phyloP scores from a whole-genome alignment of 1,284 basidiomycete genomes.

The Vanrija pseudolonga region DNA sequence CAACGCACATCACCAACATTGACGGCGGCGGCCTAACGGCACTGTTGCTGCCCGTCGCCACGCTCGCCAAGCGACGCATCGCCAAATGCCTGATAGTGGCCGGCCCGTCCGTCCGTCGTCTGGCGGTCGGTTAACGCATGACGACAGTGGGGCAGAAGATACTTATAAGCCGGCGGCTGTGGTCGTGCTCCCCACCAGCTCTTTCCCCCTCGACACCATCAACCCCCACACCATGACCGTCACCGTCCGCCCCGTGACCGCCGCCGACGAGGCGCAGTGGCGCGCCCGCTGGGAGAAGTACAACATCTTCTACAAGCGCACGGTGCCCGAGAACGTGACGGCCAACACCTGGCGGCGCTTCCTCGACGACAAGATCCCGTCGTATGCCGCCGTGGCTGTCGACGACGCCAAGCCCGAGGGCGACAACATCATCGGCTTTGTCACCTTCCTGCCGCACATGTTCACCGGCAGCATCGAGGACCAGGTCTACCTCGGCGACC shows the following conservation, averaged over 20 bases:
- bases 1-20: no score
- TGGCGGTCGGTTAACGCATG: no score
- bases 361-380: conserved; percentile 11
- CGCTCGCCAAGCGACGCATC: no score
- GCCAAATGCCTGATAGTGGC: no score
- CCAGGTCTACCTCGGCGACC: conserved; percentile 18
- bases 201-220: background rate
- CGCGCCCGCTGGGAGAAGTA: conserved; percentile 15
- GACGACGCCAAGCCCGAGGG: background rate
- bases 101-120: no score
- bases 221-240: conserved; percentile 4
- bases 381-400: conserved; percentile 17
- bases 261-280: conserved; percentile 9
- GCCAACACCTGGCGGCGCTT: conserved; percentile 9
- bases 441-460: conserved; percentile 17
- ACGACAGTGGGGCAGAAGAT: no score
- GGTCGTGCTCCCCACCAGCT: background rate
- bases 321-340: conserved; percentile 8
- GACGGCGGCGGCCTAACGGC: no score
- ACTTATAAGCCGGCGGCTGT: no score
- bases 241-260: conserved; percentile 9
- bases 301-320: conserved; percentile 22
- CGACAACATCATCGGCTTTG: conserved; percentile 12
- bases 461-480: conserved; percentile 11
- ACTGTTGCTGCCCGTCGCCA: no score